These are phyloP conservation scores for Psilocybe tampanensis DNA, from an alignment of 768 basidiomycete species.

Conservation along the genomic window DNA sequence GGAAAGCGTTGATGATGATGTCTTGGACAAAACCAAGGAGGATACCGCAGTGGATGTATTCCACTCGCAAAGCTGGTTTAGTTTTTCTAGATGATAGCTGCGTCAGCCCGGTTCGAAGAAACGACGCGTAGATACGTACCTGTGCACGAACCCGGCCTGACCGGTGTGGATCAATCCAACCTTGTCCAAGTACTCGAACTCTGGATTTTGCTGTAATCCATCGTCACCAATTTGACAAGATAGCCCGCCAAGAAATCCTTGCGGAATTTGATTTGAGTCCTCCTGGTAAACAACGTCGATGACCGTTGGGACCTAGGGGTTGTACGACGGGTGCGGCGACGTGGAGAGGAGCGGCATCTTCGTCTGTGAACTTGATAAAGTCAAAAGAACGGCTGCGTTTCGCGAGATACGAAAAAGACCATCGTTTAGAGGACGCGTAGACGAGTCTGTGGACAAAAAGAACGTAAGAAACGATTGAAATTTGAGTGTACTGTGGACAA, in stretches of 20 bases:
- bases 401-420: too few relatives aligned
- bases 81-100: slow-evolving; percentile 22
- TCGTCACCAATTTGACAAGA: slow-evolving; percentile 38
- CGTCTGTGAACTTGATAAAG: slow-evolving; percentile 44
- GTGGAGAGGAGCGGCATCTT: slow-evolving; percentile 43
- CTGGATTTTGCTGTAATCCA: slow-evolving; percentile 43
- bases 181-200: slow-evolving; percentile 48
- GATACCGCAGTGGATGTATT: slow-evolving; percentile 41
- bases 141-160: slow-evolving; percentile 42
- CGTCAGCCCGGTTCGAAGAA: not conserved
- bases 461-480: too few relatives aligned
- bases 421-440: too few relatives aligned
- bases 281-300: slow-evolving; percentile 46
- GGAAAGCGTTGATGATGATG: slow-evolving; percentile 43
- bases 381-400: too few relatives aligned
- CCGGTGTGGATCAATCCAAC: slow-evolving; percentile 56
- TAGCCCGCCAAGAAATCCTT: slow-evolving; percentile 40
- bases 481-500: too few relatives aligned
- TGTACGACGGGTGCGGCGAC: slow-evolving; percentile 42
- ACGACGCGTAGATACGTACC: slow-evolving; percentile 25
- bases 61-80: slow-evolving; percentile 37
- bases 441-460: too few relatives aligned
- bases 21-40: slow-evolving; percentile 49
- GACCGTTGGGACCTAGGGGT: slow-evolving; percentile 43
- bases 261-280: slow-evolving; percentile 47